Percentiles rank a stretch among this genome's conserved stretches.
These are phyloP conservation scores for Crucihimalaya himalaica DNA, from an alignment of 345 rosid species.

Conservation along the genomic window DNA sequence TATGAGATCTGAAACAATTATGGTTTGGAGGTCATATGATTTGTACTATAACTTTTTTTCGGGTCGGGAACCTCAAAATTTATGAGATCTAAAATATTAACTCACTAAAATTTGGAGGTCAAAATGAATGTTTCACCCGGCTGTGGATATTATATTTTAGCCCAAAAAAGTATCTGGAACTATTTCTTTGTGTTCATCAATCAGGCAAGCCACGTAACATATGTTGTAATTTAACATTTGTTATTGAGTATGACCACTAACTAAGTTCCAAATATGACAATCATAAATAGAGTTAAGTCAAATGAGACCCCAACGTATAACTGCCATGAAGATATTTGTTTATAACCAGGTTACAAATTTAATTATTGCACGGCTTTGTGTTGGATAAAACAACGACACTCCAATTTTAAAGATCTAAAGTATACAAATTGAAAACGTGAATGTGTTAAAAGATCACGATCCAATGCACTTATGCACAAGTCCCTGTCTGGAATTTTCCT, in stretches of 20 bases:
- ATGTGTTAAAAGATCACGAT: constrained; percentile 9
- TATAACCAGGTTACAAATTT: constrained; percentile 5
- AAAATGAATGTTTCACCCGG: too few relatives aligned
- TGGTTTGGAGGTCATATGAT: too few relatives aligned
- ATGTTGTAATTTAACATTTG: not conserved
- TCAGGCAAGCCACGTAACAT: constrained; percentile 6
- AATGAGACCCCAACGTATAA: constrained; percentile 4
- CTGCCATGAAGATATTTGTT: constrained; percentile 18
- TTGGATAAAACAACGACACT: constrained; percentile 31
- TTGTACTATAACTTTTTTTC: too few relatives aligned
- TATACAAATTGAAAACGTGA: constrained; percentile 3
- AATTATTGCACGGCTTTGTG: constrained; percentile 14
- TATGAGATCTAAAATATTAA: too few relatives aligned
- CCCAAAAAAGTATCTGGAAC: not conserved
- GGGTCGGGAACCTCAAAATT: too few relatives aligned
- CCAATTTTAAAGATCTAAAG: constrained; percentile 1
- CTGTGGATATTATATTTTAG: not conserved
- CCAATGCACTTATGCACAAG: constrained; percentile 19
- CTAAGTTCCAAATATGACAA: constrained; percentile 19
- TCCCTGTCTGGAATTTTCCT: not conserved
- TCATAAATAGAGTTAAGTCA: constrained; percentile 20
- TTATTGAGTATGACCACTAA: constrained; percentile 20
- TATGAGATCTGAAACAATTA: too few relatives aligned
- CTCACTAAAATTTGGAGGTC: too few relatives aligned
- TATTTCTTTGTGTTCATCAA: not conserved